Conservation (phyloP, 202 grass and related monocot species). For the Zizania palustris region DNA sequence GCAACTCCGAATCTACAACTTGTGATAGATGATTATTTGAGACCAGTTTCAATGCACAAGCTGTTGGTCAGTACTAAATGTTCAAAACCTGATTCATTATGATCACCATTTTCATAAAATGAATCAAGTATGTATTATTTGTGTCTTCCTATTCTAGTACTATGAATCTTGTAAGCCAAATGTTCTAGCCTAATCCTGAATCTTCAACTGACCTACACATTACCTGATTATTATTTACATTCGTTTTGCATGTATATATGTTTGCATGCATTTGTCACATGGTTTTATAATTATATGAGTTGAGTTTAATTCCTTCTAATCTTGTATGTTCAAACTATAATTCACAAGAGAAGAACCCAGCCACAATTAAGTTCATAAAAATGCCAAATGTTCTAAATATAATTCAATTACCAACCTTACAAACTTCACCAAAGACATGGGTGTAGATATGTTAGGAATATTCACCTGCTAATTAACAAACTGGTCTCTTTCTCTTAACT, state of each 20-base stretch:
- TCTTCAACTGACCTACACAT: background rate
- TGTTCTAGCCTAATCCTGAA: background rate
- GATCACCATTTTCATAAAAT: background rate
- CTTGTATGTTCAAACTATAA: background rate
- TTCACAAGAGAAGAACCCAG: background rate
- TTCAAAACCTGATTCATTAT: slow-evolving; percentile 4
- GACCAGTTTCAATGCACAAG: background rate
- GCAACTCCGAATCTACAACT: background rate
- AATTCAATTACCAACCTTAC: slow-evolving; percentile 19
- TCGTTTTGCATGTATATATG: background rate
- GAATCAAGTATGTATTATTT: background rate
- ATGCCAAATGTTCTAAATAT: background rate
- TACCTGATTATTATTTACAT: background rate
- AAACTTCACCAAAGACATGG: slow-evolving; percentile 11
- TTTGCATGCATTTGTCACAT: background rate
- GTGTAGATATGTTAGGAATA: slow-evolving; percentile 26
- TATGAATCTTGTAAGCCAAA: slow-evolving; percentile 21
- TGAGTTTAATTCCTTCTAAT: background rate
- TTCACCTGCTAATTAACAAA: slow-evolving; percentile 17
- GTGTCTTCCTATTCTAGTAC: slow-evolving; percentile 7
- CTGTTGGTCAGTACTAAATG: background rate
- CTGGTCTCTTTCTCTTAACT: slow-evolving; percentile 29
- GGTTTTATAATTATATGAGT: background rate
- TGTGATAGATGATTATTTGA: background rate
- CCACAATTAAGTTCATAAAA: background rate